A percentile compares a stretch with the other conserved stretches of the same genome.
phyloP scores from a whole-genome alignment of 805 yeast species.

The Isabelozyma pseudorhagii region DNA sequence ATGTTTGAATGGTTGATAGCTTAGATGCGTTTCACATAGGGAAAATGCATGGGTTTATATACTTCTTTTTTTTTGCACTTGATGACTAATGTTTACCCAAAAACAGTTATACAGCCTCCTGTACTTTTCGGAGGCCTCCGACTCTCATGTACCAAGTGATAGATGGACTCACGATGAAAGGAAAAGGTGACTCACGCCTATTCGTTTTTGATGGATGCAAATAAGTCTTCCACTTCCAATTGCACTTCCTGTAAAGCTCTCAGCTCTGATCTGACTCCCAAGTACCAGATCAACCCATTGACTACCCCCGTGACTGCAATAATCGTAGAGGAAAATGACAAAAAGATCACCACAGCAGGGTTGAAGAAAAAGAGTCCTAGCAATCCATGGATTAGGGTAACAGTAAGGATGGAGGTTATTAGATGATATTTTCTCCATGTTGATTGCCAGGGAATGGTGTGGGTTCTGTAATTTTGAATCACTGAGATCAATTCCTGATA shows the following conservation, averaged over 20 bases:
- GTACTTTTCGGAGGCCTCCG: not conserved
- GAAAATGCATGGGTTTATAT: not conserved
- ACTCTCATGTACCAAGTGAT: not conserved
- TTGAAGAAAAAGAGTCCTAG: slow-evolving; percentile 62
- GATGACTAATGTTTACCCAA: not conserved
- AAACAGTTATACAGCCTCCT: not conserved
- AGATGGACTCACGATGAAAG: not conserved
- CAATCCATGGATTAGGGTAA: slow-evolving; percentile 39
- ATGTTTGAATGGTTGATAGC: too few relatives aligned
- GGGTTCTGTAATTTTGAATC: slow-evolving; percentile 44
- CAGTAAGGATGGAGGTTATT: slow-evolving; percentile 41
- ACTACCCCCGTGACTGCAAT: slow-evolving; percentile 64
- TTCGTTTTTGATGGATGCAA: slow-evolving; percentile 4
- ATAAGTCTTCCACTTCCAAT: slow-evolving; percentile 52
- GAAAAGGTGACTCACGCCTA: not conserved
- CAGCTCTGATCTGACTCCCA: slow-evolving; percentile 78
- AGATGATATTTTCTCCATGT: slow-evolving; percentile 68
- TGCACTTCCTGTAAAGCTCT: slow-evolving; percentile 76
- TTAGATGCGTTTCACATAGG: not conserved
- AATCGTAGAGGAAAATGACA: slow-evolving; percentile 53
- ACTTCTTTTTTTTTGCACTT: not conserved
- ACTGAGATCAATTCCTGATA: slow-evolving; percentile 32
- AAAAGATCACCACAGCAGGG: slow-evolving; percentile 50
- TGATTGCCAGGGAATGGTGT: slow-evolving; percentile 56
- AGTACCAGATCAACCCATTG: slow-evolving; percentile 72